phyloP scores from a whole-genome alignment of 495 filamentous ascomycete genomes.

The Hypoxylon cercidicola region DNA sequence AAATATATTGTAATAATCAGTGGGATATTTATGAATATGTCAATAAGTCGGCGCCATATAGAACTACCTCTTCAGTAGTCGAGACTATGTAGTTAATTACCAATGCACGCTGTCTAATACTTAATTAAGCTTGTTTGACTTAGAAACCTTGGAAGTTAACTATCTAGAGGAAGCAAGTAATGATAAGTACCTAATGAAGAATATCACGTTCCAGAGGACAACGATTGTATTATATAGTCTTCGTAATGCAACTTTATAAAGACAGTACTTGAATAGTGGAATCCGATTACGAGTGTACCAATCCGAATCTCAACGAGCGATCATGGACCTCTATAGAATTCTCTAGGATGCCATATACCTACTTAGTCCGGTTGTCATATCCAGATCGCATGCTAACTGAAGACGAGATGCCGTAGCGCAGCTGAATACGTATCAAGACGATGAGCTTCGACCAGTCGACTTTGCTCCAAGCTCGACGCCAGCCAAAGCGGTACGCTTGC shows the following conservation, averaged over 20 bases:
- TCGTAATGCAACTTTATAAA: conserved; percentile 28
- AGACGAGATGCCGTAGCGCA: conserved; percentile 13
- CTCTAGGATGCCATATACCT: conserved; percentile 23
- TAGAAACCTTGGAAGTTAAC: too few species aligned
- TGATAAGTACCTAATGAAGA: too few species aligned
- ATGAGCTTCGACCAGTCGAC: conserved; percentile 10
- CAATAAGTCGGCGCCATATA: too few species aligned
- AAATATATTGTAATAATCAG: too few species aligned
- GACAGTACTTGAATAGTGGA: conserved; percentile 16
- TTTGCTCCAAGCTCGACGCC: conserved; percentile 5
- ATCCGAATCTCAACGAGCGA: conserved; percentile 30
- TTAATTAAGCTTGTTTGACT: too few species aligned
- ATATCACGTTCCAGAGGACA: too few species aligned
- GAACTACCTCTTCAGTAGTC: too few species aligned
- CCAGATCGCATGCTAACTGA: conserved; percentile 25
- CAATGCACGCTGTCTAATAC: too few species aligned
- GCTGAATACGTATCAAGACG: conserved; percentile 1
- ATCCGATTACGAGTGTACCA: conserved; percentile 19
- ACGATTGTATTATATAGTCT: conserved; percentile 21
- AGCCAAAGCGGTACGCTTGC: neutral
- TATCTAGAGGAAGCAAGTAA: too few species aligned
- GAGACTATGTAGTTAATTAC: too few species aligned
- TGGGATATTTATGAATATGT: too few species aligned
- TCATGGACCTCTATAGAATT: conserved; percentile 34
- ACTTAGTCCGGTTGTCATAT: conserved; percentile 23